Evolutionary conservation across 345 rosid genomes (phyloP).

Genomic region (Lepidium aucheri): DNA sequence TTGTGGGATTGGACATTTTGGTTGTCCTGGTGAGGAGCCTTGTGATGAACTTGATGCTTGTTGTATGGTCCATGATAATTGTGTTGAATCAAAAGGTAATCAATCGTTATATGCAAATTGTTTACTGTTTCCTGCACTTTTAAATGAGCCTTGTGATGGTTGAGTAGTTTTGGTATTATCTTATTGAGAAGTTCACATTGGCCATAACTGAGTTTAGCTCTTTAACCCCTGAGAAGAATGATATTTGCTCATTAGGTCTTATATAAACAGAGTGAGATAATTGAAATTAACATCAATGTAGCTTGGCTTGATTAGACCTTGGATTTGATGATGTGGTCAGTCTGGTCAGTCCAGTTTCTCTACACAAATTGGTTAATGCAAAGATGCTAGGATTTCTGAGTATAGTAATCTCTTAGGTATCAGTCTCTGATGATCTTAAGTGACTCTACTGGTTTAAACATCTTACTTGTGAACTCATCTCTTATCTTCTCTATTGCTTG

Average conservation of each 20-base stretch:
- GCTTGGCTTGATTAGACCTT: background rate
- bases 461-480: background rate
- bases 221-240: background rate
- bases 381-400: background rate
- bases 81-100: conserved; percentile 70
- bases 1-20: conserved; percentile 85
- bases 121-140: background rate
- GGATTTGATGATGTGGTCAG: background rate
- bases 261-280: background rate
- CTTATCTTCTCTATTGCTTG: background rate
- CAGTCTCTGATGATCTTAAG: background rate
- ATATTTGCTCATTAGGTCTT: background rate
- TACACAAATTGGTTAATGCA: background rate
- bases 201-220: background rate
- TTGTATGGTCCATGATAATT: conserved; percentile 78
- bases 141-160: background rate
- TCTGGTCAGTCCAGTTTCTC: background rate
- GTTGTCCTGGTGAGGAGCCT: conserved; percentile 94
- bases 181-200: background rate
- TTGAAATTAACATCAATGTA: background rate
- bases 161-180: background rate
- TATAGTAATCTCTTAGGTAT: background rate
- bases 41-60: conserved; percentile 95
- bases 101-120: background rate
- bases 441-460: background rate